Base-by-base conservation (phyloP, 1,139 yeast genomes). In the Zygosaccharomyces sapae region DNA sequence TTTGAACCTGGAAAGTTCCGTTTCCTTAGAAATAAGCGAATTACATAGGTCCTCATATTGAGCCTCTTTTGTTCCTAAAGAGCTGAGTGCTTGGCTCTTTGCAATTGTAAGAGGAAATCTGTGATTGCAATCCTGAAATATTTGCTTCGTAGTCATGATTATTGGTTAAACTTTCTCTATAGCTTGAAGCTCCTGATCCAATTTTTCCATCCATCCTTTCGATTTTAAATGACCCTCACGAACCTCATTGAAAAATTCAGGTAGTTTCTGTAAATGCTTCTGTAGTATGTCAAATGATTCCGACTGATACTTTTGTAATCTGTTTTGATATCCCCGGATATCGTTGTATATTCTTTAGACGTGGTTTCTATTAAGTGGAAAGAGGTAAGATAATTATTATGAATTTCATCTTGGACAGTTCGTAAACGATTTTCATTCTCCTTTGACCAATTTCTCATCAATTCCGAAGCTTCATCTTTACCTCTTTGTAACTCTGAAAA, bases 61-160 rank as follows among this genome's bases (percentile, higher is more conserved):
- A 2, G 62, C 63, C 40, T 63, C 65, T 49, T 61, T 62, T 8
- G 57, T 52, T 8, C 64, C 65, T n/a, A 62, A 44, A 4, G 55
- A 31, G 9, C 55, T 44, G 30, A 62, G 49, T n/a, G 53, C 53
- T 45, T 62, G 63, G 12, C 57, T 55, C 25, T 61, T 59, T 62
- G 65, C 33, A 59, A 51, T 40, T 58, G 50, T 24, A 54, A 47
- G 45, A 36, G 3, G 49, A 34, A 20, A 46, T 29, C 19, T 43
- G 35, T 5, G 49, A 27, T 22, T 54, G 54, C 33, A 49, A 37
- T 1, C 31, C 47, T 16, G 30, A 19, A 19, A 51, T 24, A 35
- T 35, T 39, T 10, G 47, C 18, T 35, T 44, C 36, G 38, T 41
- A 36, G 3, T 44, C 45, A 22, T 44, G 44, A 25, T 43, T 35